Percentiles rank a stretch among this genome's conserved stretches.
Conservation (phyloP, 306 rosid genomes). For the Pterocarpus macrocarpus region DNA sequence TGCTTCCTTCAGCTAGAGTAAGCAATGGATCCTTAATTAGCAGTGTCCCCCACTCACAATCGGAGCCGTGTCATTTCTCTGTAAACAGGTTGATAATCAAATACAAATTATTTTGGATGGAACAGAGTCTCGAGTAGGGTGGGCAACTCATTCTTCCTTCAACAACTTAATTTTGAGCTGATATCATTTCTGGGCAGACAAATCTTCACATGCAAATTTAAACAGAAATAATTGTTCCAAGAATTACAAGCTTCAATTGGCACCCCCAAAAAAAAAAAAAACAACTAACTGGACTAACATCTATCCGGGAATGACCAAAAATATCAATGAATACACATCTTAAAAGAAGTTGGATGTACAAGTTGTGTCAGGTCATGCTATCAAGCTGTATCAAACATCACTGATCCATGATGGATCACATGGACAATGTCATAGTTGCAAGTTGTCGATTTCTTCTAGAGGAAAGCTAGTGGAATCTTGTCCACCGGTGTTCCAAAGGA, state of each 20-base stretch:
- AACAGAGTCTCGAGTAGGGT: background rate
- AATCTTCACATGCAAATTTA: constrained; percentile 1
- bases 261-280: too few relatives aligned
- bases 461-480: constrained; percentile 66
- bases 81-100: background rate
- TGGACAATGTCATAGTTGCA: constrained; percentile 38
- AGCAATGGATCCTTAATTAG: too few relatives aligned
- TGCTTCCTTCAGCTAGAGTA: too few relatives aligned
- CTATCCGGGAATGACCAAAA: constrained; percentile 10
- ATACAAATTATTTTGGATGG: background rate
- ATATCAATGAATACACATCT: background rate
- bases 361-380: background rate
- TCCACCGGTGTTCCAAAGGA: constrained; percentile 77
- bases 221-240: background rate
- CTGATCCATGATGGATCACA: constrained; percentile 27
- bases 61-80: background rate
- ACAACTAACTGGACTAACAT: background rate
- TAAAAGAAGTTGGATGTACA: background rate
- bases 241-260: background rate
- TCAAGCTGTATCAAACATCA: background rate
- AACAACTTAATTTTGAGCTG: constrained; percentile 20
- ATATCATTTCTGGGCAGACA: background rate
- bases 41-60: too few relatives aligned
- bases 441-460: constrained; percentile 43
- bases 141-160: background rate